Percentiles rank a stretch among this genome's conserved stretches.
phyloP scores from a whole-genome alignment of 2,329 filamentous ascomycete species.

The Ceratocystis cubensis region DNA sequence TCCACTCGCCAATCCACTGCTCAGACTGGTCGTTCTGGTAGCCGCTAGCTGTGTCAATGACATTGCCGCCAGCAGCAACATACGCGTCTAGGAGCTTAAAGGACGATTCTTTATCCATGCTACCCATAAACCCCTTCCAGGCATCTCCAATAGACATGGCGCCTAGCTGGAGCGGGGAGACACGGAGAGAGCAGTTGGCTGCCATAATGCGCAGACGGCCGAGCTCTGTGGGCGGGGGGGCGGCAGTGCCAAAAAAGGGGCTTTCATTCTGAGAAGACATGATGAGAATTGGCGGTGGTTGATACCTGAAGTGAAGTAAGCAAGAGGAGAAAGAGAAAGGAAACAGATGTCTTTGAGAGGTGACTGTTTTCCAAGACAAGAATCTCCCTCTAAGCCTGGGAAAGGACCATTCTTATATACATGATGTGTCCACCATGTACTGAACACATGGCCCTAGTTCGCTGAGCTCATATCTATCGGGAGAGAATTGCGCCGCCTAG shows the following conservation, averaged over 20 bases:
- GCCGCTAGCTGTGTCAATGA: slow-evolving; percentile 51
- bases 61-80: slow-evolving; percentile 48
- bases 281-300: background rate
- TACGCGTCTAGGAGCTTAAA: slow-evolving; percentile 48
- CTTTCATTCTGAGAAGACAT: background rate
- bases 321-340: too few relatives aligned
- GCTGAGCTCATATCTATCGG: too few relatives aligned
- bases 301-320: too few relatives aligned
- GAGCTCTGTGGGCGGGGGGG: slow-evolving; percentile 35
- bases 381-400: too few relatives aligned
- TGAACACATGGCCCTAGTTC: too few relatives aligned
- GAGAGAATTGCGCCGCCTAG: too few relatives aligned
- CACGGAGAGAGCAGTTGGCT: slow-evolving; percentile 37
- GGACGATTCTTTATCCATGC: slow-evolving; percentile 40
- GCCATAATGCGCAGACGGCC: slow-evolving; percentile 41
- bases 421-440: too few relatives aligned
- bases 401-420: too few relatives aligned
- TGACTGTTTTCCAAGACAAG: too few relatives aligned
- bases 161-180: slow-evolving; percentile 41
- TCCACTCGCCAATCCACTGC: slow-evolving; percentile 46
- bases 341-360: too few relatives aligned
- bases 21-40: slow-evolving; percentile 49
- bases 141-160: slow-evolving; percentile 41
- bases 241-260: background rate
- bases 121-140: slow-evolving; percentile 37